Evolutionary conservation across 352 stramenopile species (phyloP).

Genomic region (Phytophthora cactorum): DNA sequence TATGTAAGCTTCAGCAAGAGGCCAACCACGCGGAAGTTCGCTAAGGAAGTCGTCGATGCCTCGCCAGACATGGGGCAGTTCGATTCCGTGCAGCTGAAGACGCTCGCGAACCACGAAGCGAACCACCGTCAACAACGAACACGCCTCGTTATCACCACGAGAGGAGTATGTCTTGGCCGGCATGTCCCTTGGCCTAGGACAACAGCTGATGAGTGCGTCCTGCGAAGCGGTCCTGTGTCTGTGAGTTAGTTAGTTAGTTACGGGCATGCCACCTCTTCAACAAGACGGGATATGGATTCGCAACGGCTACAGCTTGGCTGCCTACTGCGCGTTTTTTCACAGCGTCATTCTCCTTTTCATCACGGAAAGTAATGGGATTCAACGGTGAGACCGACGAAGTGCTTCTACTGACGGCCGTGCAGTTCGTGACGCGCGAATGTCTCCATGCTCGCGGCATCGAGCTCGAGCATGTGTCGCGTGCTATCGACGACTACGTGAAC

Average conservation of each 20-base stretch:
- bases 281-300: background rate
- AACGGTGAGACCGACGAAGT: background rate
- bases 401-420: slow-evolving; percentile 18
- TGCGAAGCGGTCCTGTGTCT: slow-evolving; percentile 1
- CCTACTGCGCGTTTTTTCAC: background rate
- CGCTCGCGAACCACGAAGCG: background rate
- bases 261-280: slow-evolving; percentile 3
- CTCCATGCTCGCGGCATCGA: slow-evolving; percentile 14
- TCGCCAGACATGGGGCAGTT: background rate
- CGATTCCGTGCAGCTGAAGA: background rate
- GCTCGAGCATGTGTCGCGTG: slow-evolving; percentile 15
- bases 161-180: too few species aligned
- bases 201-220: slow-evolving; percentile 15
- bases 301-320: background rate
- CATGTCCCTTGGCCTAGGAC: background rate
- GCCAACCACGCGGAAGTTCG: too few species aligned
- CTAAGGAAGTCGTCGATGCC: background rate
- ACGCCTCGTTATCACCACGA: too few species aligned
- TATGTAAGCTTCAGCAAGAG: background rate
- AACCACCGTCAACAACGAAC: background rate
- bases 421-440: slow-evolving; percentile 16
- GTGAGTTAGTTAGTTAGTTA: too few species aligned
- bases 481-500: slow-evolving; percentile 18
- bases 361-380: background rate
- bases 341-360: slow-evolving; percentile 7